Evolutionary conservation across 2,329 filamentous ascomycete genomes (phyloP).

Genomic region (Stagonosporopsis tanaceti): DNA sequence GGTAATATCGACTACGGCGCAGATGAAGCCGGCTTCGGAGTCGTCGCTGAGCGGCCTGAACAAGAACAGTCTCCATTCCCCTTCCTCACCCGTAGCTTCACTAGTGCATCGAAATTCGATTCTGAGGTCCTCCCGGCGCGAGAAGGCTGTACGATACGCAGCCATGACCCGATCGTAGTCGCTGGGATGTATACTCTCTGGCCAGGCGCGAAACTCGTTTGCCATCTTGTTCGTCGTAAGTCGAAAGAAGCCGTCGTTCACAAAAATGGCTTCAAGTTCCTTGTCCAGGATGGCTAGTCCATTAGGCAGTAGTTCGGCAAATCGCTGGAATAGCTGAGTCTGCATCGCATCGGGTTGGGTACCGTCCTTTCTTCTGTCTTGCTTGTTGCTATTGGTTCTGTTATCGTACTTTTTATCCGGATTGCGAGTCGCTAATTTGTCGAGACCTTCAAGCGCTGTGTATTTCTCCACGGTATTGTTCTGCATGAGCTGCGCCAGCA

Average conservation of each 20-base stretch:
- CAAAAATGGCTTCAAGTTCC: conserved; percentile 55
- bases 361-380: not conserved
- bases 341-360: conserved; percentile 44
- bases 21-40: conserved; percentile 55
- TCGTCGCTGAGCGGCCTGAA: conserved; percentile 54
- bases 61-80: conserved; percentile 54
- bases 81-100: conserved; percentile 38
- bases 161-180: conserved; percentile 57
- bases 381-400: conserved; percentile 16
- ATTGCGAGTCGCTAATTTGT: conserved; percentile 26
- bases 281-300: conserved; percentile 57
- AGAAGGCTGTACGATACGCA: conserved; percentile 54
- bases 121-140: conserved; percentile 47
- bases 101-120: conserved; percentile 54
- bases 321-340: conserved; percentile 54
- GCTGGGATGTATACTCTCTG: conserved; percentile 54
- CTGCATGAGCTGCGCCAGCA: conserved; percentile 43
- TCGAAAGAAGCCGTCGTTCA: conserved; percentile 57
- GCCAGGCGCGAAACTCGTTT: conserved; percentile 55
- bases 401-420: conserved; percentile 19
- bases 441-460: conserved; percentile 36
- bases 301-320: conserved; percentile 56
- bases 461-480: conserved; percentile 32
- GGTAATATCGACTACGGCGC: conserved; percentile 57
- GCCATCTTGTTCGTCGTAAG: conserved; percentile 54